A percentile compares a stretch with the other conserved stretches of the same genome.
Evolutionary conservation across 1,284 basidiomycete genomes (phyloP).

Genomic region (Rhodotorula sp.): DNA sequence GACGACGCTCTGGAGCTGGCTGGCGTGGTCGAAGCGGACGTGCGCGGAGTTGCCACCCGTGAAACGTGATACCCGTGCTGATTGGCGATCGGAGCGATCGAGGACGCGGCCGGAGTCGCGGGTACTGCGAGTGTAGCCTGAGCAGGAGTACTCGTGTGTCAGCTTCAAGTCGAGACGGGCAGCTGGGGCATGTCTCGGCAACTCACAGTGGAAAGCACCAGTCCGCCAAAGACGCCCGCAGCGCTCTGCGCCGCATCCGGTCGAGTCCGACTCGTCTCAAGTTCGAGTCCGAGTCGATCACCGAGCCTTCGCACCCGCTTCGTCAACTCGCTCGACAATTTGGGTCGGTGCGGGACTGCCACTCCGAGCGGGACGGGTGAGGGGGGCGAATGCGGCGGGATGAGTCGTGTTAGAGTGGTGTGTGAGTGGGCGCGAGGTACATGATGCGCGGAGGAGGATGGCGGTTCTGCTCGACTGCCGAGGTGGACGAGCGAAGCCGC

Average conservation of each 20-base stretch:
- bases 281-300: constrained; percentile 25
- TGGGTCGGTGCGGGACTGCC: constrained; percentile 14
- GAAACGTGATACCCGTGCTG: constrained; percentile 67
- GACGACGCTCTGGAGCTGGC: background rate
- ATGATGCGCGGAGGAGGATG: background rate
- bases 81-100: constrained; percentile 64
- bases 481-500: constrained; percentile 9
- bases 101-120: constrained; percentile 59
- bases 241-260: constrained; percentile 59
- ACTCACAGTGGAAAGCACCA: constrained; percentile 57
- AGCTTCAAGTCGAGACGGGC: too few relatives aligned
- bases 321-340: constrained; percentile 18
- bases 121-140: constrained; percentile 48
- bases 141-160: too few relatives aligned
- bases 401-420: constrained; percentile 2
- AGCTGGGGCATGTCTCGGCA: too few relatives aligned
- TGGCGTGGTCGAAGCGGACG: background rate
- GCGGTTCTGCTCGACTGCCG: background rate
- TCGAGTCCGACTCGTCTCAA: constrained; percentile 46
- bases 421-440: constrained; percentile 5
- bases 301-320: constrained; percentile 28
- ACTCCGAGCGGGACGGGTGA: constrained; percentile 6
- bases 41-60: constrained; percentile 46
- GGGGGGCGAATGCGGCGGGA: constrained; percentile 3
- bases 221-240: constrained; percentile 68